These are phyloP conservation scores for Gaeumannomyces sp. DNA, from an alignment of 2,329 filamentous ascomycete species.

Conservation along the genomic window DNA sequence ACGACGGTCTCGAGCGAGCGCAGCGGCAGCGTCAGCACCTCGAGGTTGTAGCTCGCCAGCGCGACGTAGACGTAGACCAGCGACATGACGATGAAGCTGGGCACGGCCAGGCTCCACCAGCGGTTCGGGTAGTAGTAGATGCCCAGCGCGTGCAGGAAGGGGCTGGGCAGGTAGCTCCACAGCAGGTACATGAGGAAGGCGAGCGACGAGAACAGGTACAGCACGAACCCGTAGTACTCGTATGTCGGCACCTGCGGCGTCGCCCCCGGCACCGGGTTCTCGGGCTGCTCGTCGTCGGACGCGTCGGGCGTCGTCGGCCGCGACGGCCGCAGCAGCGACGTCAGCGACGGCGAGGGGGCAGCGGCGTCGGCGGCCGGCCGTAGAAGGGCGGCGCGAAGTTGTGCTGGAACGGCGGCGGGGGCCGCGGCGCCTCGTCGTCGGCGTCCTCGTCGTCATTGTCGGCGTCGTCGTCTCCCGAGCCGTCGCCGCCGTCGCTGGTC, in stretches of 20 bases:
- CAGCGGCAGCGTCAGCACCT: conserved; percentile 77
- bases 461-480: conserved; percentile 16
- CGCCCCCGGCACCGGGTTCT: conserved; percentile 68
- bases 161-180: conserved; percentile 88
- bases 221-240: conserved; percentile 97
- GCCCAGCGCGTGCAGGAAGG: conserved; percentile 85
- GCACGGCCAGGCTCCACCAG: conserved; percentile 95
- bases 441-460: conserved; percentile 19
- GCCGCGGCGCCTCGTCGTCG: conserved; percentile 24
- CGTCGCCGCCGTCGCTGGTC: conserved; percentile 23
- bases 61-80: conserved; percentile 93
- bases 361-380: conserved; percentile 88
- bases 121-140: conserved; percentile 96
- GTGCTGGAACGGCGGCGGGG: conserved; percentile 42
- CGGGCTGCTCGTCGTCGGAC: conserved; percentile 72
- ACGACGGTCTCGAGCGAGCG: conserved; percentile 81
- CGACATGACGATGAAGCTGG: conserved; percentile 81
- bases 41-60: conserved; percentile 83
- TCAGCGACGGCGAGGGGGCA: conserved; percentile 92
- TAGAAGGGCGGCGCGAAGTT: conserved; percentile 83
- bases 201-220: conserved; percentile 83
- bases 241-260: conserved; percentile 96
- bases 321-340: conserved; percentile 82
- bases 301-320: conserved; percentile 91
- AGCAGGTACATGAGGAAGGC: conserved; percentile 67